Conservation (phyloP, 148 eudicot species). For the Drosera capensis region DNA sequence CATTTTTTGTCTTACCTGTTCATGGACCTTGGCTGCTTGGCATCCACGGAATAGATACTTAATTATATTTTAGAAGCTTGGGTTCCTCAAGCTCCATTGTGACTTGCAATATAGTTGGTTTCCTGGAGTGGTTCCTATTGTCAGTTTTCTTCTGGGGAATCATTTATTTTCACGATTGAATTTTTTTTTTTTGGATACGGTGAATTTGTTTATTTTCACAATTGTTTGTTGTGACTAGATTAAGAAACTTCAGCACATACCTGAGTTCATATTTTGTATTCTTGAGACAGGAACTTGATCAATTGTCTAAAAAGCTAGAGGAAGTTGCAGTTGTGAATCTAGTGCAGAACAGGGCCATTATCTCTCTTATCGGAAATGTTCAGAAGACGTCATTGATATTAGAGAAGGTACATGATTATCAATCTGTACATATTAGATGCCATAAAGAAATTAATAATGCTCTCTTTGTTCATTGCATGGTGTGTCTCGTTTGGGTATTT, state of each 20-base stretch:
- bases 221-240: not conserved
- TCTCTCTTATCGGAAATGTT: conserved; percentile 90
- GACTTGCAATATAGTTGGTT: too few relatives aligned
- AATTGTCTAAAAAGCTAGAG: conserved; percentile 74
- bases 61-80: too few relatives aligned
- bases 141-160: too few relatives aligned
- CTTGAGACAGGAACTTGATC: conserved; percentile 63
- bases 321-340: conserved; percentile 83
- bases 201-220: not conserved
- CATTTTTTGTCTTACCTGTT: not conserved
- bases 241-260: not conserved
- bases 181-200: too few relatives aligned
- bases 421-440: not conserved
- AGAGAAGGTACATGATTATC: conserved; percentile 46
- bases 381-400: conserved; percentile 76
- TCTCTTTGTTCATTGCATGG: not conserved
- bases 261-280: not conserved
- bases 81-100: too few relatives aligned
- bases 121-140: too few relatives aligned
- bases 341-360: conserved; percentile 66
- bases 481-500: not conserved
- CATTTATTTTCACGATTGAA: too few relatives aligned
- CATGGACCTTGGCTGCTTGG: too few relatives aligned
- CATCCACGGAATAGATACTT: too few relatives aligned
- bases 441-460: not conserved